These are phyloP conservation scores for Leccinum aurantiacum DNA, from an alignment of 768 basidiomycete species.

Conservation along the genomic window DNA sequence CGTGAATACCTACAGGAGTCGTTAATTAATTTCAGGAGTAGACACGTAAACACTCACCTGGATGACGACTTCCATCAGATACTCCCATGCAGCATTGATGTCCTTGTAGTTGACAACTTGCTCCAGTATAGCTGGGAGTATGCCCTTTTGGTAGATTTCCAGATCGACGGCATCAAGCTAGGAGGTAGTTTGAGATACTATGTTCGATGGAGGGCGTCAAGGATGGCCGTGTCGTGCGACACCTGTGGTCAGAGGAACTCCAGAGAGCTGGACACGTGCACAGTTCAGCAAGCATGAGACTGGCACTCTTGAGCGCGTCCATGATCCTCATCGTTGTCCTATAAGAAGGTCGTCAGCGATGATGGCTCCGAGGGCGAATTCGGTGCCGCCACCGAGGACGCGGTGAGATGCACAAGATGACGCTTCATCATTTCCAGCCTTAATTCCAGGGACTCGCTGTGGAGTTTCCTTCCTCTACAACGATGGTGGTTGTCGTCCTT, in stretches of 20 bases:
- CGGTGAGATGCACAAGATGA: conserved; percentile 63
- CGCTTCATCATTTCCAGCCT: too few relatives aligned
- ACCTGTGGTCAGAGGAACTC: too few relatives aligned
- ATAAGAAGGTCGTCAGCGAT: background rate
- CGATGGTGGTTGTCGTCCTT: conserved; percentile 25
- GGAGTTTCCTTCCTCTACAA: conserved; percentile 85
- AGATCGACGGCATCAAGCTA: too few relatives aligned
- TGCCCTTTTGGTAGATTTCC: too few relatives aligned
- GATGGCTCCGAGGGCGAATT: background rate
- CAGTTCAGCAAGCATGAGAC: conserved; percentile 91
- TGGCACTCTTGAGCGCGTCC: conserved; percentile 97
- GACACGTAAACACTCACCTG: conserved; percentile 13
- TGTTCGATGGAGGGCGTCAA: too few relatives aligned
- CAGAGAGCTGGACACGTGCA: conserved; percentile 53
- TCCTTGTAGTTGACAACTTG: too few relatives aligned
- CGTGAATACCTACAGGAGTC: too few relatives aligned
- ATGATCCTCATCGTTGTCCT: conserved; percentile 97
- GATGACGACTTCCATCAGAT: too few relatives aligned
- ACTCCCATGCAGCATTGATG: too few relatives aligned
- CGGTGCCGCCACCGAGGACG: background rate
- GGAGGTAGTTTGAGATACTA: too few relatives aligned
- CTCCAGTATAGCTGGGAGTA: too few relatives aligned
- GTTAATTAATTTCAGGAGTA: background rate
- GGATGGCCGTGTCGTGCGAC: too few relatives aligned
- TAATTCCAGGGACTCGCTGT: conserved; percentile 81